Base-by-base conservation (phyloP, 495 filamentous ascomycete species). In the Extremus antarcticus region DNA sequence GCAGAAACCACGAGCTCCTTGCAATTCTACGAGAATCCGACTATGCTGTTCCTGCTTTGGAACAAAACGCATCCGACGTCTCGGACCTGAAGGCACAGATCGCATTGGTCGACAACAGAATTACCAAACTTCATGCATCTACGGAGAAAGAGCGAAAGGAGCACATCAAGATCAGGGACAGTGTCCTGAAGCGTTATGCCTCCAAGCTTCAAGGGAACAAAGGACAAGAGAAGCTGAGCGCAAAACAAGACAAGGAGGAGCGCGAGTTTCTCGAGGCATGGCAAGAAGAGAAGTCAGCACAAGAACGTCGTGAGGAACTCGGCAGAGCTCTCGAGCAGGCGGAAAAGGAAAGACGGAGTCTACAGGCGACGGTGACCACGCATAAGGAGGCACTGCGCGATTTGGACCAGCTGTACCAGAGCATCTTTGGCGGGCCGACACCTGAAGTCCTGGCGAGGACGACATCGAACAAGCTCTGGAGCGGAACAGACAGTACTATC, bases 361-460 rank as follows among this genome's bases (percentile, higher is more conserved):
- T 56, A 7, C 32, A 57, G 19, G 43, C 43, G 19, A 59, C 72
- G 35, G 58, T 35, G 2, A 43, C 63, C 40, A 64, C 59, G 11
- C 71, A 74, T 51, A 59, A 59, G 1, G 50, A 63, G 19, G 66
- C 71, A 2, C 72, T 74, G 40, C 16, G 21, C 15, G 55, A 61
- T 17, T 57, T 69, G 16, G 60, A 63, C 40, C 49, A 48, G n/a
- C 55, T 64, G 20, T 63, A 66, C 47, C 35, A 63, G 17, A 53
- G 54, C 48, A 69, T 79, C 50, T 79, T 78, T 56, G 65, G 63
- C 13, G 73, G 74, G 7, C 65, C 66, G 2, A 76, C 74, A 4
- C 72, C 74, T 0, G 70, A 63, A 9, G 70, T 76, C 74, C 74
- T 0, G 71, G 68, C 22, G 74, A 79, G 61, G 74, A 78, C 54